These are phyloP conservation scores for Leishmania tarentolae DNA, from an alignment of 208 protist genomes.

Conservation along the genomic window DNA sequence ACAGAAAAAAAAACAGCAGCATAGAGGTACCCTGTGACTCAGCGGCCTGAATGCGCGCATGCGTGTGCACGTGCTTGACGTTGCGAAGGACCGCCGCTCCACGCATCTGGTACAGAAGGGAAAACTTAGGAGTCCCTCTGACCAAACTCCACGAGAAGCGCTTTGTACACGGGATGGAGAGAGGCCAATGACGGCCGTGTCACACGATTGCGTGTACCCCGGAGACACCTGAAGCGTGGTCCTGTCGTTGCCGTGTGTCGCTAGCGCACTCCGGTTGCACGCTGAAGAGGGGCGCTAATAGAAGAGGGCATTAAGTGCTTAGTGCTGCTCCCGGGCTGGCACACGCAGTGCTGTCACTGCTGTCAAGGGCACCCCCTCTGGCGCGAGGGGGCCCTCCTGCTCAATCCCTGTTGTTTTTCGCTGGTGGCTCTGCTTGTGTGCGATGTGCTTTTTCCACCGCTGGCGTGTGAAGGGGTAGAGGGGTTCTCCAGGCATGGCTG, in stretches of 20 bases:
- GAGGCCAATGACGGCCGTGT: background rate
- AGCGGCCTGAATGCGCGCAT: background rate
- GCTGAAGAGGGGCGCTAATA: background rate
- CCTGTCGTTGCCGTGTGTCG: background rate
- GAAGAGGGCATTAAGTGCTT: background rate
- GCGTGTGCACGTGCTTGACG: background rate
- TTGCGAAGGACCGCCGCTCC: too few relatives aligned
- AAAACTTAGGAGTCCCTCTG: background rate
- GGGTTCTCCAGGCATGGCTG: background rate
- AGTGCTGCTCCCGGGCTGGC: background rate
- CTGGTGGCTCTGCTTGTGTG: background rate
- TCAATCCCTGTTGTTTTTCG: background rate
- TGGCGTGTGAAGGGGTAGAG: background rate
- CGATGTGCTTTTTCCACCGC: background rate
- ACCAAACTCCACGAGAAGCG: background rate
- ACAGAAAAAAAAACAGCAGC: background rate
- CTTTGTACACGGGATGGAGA: background rate
- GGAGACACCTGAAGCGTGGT: background rate
- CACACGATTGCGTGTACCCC: background rate
- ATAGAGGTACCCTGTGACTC: background rate
- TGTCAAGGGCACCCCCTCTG: background rate
- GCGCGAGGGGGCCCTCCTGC: background rate
- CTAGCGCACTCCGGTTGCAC: background rate
- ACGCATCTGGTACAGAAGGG: background rate
- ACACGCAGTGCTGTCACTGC: background rate